Conservation (phyloP, 768 basidiomycete genomes). For the Lactifluus piperatus region DNA sequence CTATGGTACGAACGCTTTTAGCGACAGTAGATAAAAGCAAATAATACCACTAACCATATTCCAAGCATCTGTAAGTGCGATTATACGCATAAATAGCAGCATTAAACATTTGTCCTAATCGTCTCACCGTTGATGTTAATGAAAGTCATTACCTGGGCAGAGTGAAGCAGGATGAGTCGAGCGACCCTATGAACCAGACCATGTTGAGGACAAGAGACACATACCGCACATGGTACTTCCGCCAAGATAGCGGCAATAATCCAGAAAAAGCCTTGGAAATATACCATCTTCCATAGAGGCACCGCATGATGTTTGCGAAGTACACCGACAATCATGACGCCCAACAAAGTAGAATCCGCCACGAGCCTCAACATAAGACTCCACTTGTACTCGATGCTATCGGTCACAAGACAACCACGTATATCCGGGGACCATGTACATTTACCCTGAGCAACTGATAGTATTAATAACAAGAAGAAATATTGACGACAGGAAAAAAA, state of each 20-base stretch:
- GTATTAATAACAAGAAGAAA: neutral
- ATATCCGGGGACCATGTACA: neutral
- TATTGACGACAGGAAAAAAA: neutral
- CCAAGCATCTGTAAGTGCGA: constrained; percentile 8
- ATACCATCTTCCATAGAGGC: constrained; percentile 14
- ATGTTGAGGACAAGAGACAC: neutral
- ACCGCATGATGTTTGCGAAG: constrained; percentile 12
- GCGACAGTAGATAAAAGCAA: neutral
- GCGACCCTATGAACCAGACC: neutral
- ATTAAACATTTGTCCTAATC: neutral
- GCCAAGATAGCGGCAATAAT: too few relatives aligned
- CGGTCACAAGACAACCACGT: neutral
- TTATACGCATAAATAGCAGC: neutral
- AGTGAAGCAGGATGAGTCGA: neutral
- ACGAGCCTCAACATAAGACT: constrained; percentile 13
- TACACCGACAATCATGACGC: constrained; percentile 12
- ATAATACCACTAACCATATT: constrained; percentile 1
- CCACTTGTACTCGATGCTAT: neutral
- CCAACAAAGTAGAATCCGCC: neutral
- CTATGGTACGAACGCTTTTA: neutral
- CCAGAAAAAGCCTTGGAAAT: constrained; percentile 9
- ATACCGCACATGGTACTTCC: constrained; percentile 9
- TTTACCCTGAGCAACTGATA: neutral
- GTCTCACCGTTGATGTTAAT: constrained; percentile 13
- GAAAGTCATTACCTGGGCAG: constrained; percentile 6